Evolutionary conservation across 441 rosid species (phyloP), one percentile per base, ranked within the genome.

Genomic region (Erodium chrysanthum): DNA sequence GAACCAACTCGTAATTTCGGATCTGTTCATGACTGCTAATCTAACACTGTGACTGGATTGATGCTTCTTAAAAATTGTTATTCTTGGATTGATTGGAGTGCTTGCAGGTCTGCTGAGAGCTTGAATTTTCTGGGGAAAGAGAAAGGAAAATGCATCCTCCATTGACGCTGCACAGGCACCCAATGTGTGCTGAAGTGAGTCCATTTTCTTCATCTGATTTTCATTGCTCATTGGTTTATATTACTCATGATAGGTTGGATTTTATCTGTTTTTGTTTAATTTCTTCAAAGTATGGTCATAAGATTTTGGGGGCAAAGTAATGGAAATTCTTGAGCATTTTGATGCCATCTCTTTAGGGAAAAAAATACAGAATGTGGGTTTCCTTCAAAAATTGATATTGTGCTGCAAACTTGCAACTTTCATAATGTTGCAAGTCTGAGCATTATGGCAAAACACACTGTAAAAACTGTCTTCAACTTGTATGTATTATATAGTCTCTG

Each of bases 131-230:
- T 48, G 67, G 10, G 71, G 11, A 14, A 54, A 54, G 8, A 7
- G 9, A 7, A 9, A 35, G 20, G 23, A 20, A 54, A 20, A 87
- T 93, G 98, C 98, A 93, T 85, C 98, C 98, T 78, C 97, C 94
- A 27, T 77, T 93, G 78, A 85, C 97, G 12, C 77, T 92, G 61
- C 97, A 93, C 66, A 79, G 86, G 68, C 98, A 93, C 67, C 98
- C 97, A 2, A 88, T 90, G 96, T 88, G 98, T 77, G 84, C 79
- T 33, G 90, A 93, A 59, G 98, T 93, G 64, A 85, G 96, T 79
- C 61, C 25, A 54, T 61, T 68, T 0, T 27, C 2, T 5, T 20
- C 44, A 44, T 60, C 61, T 4, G n/a, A 10, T 73, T 73, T 17
- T 65, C 25, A 4, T 31, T 62, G n/a, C 54, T 44, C 59, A 6